Percentiles rank a stretch among this genome's conserved stretches.
These are phyloP conservation scores for Tirmania nivea DNA, from an alignment of 495 filamentous ascomycete genomes.

Conservation along the genomic window DNA sequence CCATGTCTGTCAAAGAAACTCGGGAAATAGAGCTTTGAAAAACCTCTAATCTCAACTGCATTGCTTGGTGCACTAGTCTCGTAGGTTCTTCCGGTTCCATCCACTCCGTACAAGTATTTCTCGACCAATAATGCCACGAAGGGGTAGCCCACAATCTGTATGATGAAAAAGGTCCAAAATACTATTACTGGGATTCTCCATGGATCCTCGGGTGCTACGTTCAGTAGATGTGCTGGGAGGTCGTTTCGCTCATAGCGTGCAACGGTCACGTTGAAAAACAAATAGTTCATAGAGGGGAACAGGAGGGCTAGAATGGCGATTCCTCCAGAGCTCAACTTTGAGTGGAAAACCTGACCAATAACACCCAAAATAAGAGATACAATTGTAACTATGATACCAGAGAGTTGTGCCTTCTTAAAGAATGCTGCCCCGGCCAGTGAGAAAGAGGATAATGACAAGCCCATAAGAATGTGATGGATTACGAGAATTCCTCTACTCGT, in stretches of 20 bases:
- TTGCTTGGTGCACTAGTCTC: constrained; percentile 19
- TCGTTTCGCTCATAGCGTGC: constrained; percentile 42
- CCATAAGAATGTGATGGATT: constrained; percentile 36
- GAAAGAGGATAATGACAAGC: constrained; percentile 42
- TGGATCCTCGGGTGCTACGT: constrained; percentile 34
- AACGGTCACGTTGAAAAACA: constrained; percentile 45
- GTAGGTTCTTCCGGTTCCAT: constrained; percentile 37
- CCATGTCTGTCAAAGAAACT: constrained; percentile 34
- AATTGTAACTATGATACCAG: constrained; percentile 45
- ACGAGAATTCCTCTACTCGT: constrained; percentile 38
- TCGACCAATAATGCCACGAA: constrained; percentile 50
- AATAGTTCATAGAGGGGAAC: constrained; percentile 58
- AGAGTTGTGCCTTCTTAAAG: constrained; percentile 59
- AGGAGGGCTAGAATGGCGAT: constrained; percentile 43
- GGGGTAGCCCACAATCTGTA: constrained; percentile 55
- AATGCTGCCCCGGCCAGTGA: constrained; percentile 49
- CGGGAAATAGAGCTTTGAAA: constrained; percentile 55
- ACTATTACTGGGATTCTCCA: constrained; percentile 43
- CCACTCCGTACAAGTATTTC: constrained; percentile 50
- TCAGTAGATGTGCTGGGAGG: constrained; percentile 31
- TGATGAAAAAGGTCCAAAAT: constrained; percentile 43
- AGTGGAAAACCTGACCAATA: constrained; percentile 40
- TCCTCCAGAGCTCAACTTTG: constrained; percentile 29
- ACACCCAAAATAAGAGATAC: constrained; percentile 44
- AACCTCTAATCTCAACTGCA: constrained; percentile 41